Conservation (phyloP, 257 asterid species). For the Ballota nigra region DNA sequence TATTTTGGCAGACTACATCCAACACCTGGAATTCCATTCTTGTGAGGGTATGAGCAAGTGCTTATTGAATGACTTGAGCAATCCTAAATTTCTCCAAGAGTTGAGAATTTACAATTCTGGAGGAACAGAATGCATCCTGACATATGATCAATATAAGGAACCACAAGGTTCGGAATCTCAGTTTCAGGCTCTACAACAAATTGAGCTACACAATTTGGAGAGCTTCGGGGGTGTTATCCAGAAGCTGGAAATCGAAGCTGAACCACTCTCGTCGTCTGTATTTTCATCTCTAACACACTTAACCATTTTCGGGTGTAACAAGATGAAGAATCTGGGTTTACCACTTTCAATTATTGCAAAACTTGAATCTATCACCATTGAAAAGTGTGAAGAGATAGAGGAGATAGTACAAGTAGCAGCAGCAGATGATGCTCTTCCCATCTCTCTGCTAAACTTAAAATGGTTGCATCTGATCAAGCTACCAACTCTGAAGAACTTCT, state of each 20-base stretch:
- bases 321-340: neutral
- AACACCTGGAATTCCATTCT: neutral
- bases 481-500: slow-evolving; percentile 25
- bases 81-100: slow-evolving; percentile 5
- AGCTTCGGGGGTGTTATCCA: slow-evolving; percentile 17
- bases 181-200: neutral
- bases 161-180: too few relatives aligned
- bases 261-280: neutral
- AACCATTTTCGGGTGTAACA: neutral
- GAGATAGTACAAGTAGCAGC: neutral
- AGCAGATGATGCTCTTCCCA: neutral
- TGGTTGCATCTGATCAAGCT: neutral
- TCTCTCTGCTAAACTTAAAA: slow-evolving; percentile 20
- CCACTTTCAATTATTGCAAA: neutral
- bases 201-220: neutral
- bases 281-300: neutral
- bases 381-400: neutral
- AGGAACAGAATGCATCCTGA: slow-evolving; percentile 11
- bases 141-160: neutral
- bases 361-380: neutral
- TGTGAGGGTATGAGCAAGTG: slow-evolving; percentile 7
- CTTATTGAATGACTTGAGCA: slow-evolving; percentile 15
- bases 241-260: neutral
- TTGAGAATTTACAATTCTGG: neutral
- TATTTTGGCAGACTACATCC: neutral